phyloP scores from a whole-genome alignment of 192 early-diverging fungal species.

The Chytriomyces confervae region DNA sequence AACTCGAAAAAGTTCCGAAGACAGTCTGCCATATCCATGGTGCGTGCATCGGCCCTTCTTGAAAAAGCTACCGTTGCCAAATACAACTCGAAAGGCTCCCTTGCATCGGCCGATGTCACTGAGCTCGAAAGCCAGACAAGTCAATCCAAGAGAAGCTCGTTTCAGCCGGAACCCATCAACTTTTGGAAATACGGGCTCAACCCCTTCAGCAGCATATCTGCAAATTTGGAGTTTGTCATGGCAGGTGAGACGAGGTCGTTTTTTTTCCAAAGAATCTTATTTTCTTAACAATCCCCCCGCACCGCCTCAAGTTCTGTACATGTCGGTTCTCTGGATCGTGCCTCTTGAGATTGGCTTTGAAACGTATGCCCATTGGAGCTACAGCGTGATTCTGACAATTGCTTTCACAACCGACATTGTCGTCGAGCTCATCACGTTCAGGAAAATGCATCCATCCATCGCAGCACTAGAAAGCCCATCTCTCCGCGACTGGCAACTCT shows the following conservation, averaged over 20 bases:
- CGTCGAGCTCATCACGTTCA: constrained; percentile 21
- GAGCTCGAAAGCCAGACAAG: not conserved
- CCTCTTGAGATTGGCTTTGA: constrained; percentile 27
- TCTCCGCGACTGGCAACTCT: constrained; percentile 15
- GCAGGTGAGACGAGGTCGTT: constrained; percentile 10
- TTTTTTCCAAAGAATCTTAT: not conserved
- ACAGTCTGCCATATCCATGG: too few relatives aligned
- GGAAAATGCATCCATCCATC: constrained; percentile 29
- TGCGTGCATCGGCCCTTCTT: not conserved
- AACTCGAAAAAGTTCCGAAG: too few relatives aligned
- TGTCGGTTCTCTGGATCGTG: constrained; percentile 5
- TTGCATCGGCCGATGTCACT: not conserved
- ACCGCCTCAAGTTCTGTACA: constrained; percentile 5
- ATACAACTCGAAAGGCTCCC: constrained; percentile 20
- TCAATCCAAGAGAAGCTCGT: not conserved
- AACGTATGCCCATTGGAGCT: not conserved
- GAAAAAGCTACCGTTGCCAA: constrained; percentile 9
- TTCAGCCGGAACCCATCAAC: too few relatives aligned
- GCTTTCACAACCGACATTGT: constrained; percentile 21
- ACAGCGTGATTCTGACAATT: constrained; percentile 15
- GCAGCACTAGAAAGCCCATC: constrained; percentile 4
- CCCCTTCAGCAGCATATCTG: constrained; percentile 20
- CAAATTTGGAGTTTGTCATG: constrained; percentile 38
- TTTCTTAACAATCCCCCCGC: not conserved
- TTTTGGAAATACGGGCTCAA: constrained; percentile 21